These are phyloP conservation scores for Luffa acutangula DNA, from an alignment of 306 rosid species.

Conservation along the genomic window DNA sequence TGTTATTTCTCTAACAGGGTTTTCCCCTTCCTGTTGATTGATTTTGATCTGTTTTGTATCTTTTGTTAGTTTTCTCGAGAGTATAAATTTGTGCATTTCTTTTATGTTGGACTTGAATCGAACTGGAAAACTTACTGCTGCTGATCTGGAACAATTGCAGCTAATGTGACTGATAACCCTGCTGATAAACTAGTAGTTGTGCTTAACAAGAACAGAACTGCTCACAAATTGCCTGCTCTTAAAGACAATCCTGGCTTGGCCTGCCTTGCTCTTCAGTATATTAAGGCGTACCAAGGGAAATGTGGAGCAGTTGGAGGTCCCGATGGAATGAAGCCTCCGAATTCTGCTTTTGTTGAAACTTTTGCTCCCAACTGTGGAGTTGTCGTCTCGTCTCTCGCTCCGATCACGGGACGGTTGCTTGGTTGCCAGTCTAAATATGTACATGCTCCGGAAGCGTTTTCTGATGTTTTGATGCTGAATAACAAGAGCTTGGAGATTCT, in stretches of 20 bases:
- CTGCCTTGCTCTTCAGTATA: slow-evolving; percentile 86
- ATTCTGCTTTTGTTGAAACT: slow-evolving; percentile 51
- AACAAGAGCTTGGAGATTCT: slow-evolving; percentile 65
- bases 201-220: slow-evolving; percentile 34
- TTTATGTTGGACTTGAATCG: neutral
- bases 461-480: slow-evolving; percentile 52
- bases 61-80: neutral
- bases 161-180: slow-evolving; percentile 35
- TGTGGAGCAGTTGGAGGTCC: slow-evolving; percentile 77
- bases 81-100: neutral
- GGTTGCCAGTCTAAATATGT: slow-evolving; percentile 76
- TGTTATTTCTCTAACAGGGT: neutral
- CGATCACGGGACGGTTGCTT: slow-evolving; percentile 72
- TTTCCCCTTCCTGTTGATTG: neutral
- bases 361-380: slow-evolving; percentile 85
- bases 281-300: slow-evolving; percentile 65
- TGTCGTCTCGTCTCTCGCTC: slow-evolving; percentile 44
- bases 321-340: slow-evolving; percentile 75
- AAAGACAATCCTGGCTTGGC: slow-evolving; percentile 65
- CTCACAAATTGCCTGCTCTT: slow-evolving; percentile 24
- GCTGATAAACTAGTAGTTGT: slow-evolving; percentile 37
- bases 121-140: neutral
- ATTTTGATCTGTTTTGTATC: neutral
- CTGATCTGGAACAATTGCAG: slow-evolving; percentile 23
- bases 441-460: slow-evolving; percentile 58